Percentiles rank a stretch among this genome's conserved stretches.
These are phyloP conservation scores for Cryptococcus sp. DNA, from an alignment of 1,284 basidiomycete species.

Conservation along the genomic window DNA sequence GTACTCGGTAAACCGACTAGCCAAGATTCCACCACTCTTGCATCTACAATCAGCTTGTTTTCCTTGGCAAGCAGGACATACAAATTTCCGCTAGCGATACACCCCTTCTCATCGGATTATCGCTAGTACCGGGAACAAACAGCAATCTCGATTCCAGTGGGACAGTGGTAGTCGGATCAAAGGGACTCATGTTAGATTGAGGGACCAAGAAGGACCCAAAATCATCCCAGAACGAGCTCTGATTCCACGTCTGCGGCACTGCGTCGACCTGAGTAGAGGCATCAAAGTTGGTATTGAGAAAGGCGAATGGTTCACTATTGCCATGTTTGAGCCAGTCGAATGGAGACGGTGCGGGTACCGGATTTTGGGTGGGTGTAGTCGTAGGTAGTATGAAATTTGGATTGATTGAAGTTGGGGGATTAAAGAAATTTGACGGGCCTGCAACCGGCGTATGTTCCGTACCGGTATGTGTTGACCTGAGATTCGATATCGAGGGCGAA, in stretches of 20 bases:
- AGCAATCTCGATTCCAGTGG: conserved; percentile 10
- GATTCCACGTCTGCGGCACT: conserved; percentile 7
- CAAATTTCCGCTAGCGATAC: conserved; percentile 28
- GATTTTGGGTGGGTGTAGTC: neutral
- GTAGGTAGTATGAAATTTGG: neutral
- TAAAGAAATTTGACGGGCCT: neutral
- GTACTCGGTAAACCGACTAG: conserved; percentile 24
- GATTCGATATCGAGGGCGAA: neutral
- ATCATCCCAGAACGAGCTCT: conserved; percentile 13
- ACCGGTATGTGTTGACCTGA: neutral
- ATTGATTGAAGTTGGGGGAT: neutral
- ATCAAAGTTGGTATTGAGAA: conserved; percentile 14
- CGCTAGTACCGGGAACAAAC: conserved; percentile 9
- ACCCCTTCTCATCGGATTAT: conserved; percentile 22
- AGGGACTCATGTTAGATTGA: neutral
- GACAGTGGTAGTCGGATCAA: neutral
- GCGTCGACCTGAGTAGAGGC: conserved; percentile 13
- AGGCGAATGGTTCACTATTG: conserved; percentile 6
- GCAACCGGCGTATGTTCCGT: neutral
- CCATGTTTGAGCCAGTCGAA: neutral
- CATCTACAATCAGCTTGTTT: conserved; percentile 8
- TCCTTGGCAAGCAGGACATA: conserved; percentile 1
- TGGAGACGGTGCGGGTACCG: neutral
- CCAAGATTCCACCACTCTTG: conserved; percentile 29
- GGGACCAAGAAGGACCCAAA: conserved; percentile 5